These are phyloP conservation scores for Arthrobotrys musiformis DNA, from an alignment of 2,329 filamentous ascomycete genomes.

Conservation along the genomic window DNA sequence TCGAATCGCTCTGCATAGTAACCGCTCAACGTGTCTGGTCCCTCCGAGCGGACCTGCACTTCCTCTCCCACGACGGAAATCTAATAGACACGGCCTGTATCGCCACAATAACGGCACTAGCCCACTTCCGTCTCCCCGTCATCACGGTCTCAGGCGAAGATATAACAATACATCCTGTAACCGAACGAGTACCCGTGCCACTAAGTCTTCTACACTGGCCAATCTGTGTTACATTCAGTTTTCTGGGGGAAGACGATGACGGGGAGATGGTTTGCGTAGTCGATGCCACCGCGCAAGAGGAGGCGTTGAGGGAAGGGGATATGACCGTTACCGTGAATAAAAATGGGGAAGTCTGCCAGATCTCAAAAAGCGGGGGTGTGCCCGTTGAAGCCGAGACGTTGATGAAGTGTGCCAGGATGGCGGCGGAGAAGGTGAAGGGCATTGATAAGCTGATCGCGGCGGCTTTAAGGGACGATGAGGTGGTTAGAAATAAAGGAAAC, in stretches of 20 bases:
- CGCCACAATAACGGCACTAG: conserved; percentile 84
- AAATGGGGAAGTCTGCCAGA: conserved; percentile 88
- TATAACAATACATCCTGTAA: conserved; percentile 82
- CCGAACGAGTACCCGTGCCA: conserved; percentile 88
- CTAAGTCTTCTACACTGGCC: conserved; percentile 92
- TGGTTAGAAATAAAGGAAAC: conserved; percentile 80
- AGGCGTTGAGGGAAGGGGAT: conserved; percentile 78
- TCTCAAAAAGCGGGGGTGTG: conserved; percentile 87
- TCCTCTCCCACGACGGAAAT: conserved; percentile 90
- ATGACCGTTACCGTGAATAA: conserved; percentile 87
- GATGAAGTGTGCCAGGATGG: conserved; percentile 78
- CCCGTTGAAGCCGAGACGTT: conserved; percentile 82
- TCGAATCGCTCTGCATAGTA: conserved; percentile 92
- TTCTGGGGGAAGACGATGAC: conserved; percentile 71
- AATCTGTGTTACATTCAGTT: conserved; percentile 88
- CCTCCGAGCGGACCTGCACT: conserved; percentile 88
- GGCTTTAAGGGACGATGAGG: conserved; percentile 80
- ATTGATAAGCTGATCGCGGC: conserved; percentile 78
- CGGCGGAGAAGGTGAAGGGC: conserved; percentile 81
- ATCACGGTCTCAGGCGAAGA: conserved; percentile 85
- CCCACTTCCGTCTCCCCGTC: conserved; percentile 91
- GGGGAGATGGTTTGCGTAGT: conserved; percentile 74
- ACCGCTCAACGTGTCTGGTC: conserved; percentile 92
- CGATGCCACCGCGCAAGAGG: conserved; percentile 79
- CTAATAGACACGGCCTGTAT: conserved; percentile 87